Evolutionary conservation across 1,284 basidiomycete genomes (phyloP).

Genomic region (Psilocybe mexicana): DNA sequence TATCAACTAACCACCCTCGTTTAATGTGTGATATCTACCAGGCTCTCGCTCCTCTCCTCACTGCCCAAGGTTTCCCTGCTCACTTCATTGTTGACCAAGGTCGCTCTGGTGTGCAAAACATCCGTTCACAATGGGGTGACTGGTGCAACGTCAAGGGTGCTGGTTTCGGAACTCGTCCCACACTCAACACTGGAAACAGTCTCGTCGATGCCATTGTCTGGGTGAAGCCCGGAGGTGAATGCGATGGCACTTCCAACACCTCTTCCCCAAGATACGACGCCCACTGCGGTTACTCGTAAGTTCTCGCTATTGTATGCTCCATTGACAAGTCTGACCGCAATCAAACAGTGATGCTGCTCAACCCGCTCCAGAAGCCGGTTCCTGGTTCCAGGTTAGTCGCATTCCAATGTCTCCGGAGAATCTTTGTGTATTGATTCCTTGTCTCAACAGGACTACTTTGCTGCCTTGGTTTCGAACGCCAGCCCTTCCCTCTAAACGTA

Average conservation of each 20-base stretch:
- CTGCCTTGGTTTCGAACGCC: conserved; percentile 52
- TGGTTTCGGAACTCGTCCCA: conserved; percentile 63
- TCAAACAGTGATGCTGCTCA: conserved; percentile 48
- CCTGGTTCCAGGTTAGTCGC: conserved; percentile 54
- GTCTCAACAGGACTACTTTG: conserved; percentile 46
- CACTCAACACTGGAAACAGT: conserved; percentile 52
- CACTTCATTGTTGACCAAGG: conserved; percentile 68
- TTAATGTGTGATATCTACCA: conserved; percentile 18
- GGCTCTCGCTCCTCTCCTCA: conserved; percentile 51
- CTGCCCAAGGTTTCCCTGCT: conserved; percentile 51
- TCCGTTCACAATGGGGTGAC: conserved; percentile 55
- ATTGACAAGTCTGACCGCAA: background rate
- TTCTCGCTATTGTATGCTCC: conserved; percentile 13
- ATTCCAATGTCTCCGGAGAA: background rate
- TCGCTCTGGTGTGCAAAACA: conserved; percentile 61
- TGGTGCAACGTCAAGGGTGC: conserved; percentile 65
- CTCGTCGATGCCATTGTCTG: conserved; percentile 66
- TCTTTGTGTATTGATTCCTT: background rate
- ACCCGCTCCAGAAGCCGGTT: conserved; percentile 62
- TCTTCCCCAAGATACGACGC: conserved; percentile 59
- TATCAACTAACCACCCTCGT: background rate
- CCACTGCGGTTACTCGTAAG: conserved; percentile 51
- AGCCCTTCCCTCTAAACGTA: conserved; percentile 51
- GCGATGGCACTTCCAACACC: conserved; percentile 62
- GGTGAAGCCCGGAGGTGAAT: conserved; percentile 72